Base-by-base conservation (phyloP, 148 eudicot species). In the Rhododendron williamsianum region DNA sequence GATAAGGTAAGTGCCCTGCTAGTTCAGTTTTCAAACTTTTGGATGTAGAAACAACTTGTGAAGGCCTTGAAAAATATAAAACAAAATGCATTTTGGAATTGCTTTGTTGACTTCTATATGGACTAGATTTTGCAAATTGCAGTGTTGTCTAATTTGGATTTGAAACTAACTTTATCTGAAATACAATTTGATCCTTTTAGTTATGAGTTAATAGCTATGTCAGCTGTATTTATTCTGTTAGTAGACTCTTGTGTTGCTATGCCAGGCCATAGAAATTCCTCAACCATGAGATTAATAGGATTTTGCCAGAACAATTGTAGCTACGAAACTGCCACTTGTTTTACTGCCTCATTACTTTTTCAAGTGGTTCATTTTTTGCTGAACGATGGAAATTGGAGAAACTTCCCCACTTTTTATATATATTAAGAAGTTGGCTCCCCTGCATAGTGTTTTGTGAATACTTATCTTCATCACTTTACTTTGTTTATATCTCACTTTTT, bases 1-100 rank as follows among this genome's bases (percentile, higher is more conserved):
- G 86, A 86, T 15, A 89, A 92, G 92, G 96, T 92, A 87, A 45
- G 73, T 10, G 35, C 45, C 23, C 13, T 51, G n/a, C 27, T 67
- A 10, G 58, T 51, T 83, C 76, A 83, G 52, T 83, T 82, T 49
- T 79, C 12, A 30, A 9, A 41, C 51, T 33, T 56, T 83, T 67
- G 12, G 27, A 18, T 48, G 60, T 3, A 49, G 38, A 67, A 38
- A 30, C 60, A 82, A 43, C 30, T 48, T 30, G 12, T 82, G 77
- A n/a, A n/a, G 56, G 45, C 51, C 45, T 10, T 60, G 35, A 60
- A 30, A n/a, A 58, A 21, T 54, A 43, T n/a, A 63, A 45, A 56
- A 35, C 82, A 79, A 25, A 30, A 46, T 33, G 12, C 15, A 49
- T 79, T 79, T 79, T 51, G 56, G 48, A 46, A 18, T 45, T 25